Base-by-base conservation (phyloP, 768 basidiomycete species). In the Mycena crocata region DNA sequence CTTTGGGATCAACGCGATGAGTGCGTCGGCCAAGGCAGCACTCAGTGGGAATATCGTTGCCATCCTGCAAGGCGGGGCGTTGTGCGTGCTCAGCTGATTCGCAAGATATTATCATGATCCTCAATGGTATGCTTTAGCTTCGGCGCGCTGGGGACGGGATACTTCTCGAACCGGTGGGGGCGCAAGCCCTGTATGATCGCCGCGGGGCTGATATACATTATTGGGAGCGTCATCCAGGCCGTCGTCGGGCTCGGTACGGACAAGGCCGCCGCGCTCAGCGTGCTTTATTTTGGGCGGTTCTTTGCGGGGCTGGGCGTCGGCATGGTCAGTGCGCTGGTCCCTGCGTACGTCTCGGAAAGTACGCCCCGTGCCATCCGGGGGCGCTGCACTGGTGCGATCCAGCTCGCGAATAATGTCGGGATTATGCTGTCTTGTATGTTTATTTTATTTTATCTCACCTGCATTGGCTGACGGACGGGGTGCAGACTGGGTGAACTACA, bases 281-380 rank as follows among this genome's bases (percentile, higher is more conserved):
- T 62, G 42, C 40, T 68, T 10, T 66, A 68, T 46, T 62, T 68
- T 40, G 62, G 51, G 10, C 51, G 71, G 65, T 90, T 90, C 75
- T 63, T 92, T 0, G 83, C 85, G 13, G 90, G 91, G 24, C 78
- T 90, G 54, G 89, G 90, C 8, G 82, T 90, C 28, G 88, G 89
- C n/a, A 84, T 85, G 81, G 80, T 83, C 9, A 82, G 84, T 2
- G 84, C 85, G 7, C 73, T 87, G 4, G 81, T 85, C 9, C 86
- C 87, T 19, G 77, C 84, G 0, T 88, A 87, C 42, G 80, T 86
- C 13, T 85, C 85, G 3, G 87, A 88, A 72, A 85, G 79, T 57
- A 79, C 82, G 3, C 86, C 86, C 3, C 81, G 76, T 57, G 70
- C 74, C 9, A 85, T 87, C 50, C 80, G 86, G 37, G 86, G 86